Evolutionary conservation across 2,329 filamentous ascomycete genomes (phyloP).

Genomic region (Aspergillus cejpii): DNA sequence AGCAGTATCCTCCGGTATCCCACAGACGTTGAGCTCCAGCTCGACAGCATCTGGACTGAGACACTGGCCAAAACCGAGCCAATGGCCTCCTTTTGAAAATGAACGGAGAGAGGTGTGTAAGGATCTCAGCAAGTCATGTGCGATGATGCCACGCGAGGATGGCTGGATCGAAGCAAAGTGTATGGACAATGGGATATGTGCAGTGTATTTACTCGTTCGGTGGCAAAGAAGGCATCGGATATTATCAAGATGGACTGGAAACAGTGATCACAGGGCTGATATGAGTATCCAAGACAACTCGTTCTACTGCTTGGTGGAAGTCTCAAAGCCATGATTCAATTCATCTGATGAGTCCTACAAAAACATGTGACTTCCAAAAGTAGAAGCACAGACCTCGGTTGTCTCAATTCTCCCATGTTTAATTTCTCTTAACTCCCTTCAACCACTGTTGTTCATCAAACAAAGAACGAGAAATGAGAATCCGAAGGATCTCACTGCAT

Average conservation of each 20-base stretch:
- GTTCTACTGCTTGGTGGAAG: background rate
- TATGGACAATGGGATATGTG: no score
- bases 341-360: no score
- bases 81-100: conserved; percentile 30
- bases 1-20: conserved; percentile 42
- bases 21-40: conserved; percentile 39
- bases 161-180: conserved; percentile 30
- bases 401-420: background rate
- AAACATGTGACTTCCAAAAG: no score
- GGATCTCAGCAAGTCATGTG: conserved; percentile 24
- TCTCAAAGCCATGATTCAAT: background rate
- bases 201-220: no score
- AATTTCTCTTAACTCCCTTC: background rate
- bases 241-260: conserved; percentile 16
- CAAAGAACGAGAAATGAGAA: no score
- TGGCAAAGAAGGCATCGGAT: conserved; percentile 32
- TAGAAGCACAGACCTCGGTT: background rate
- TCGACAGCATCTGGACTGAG: conserved; percentile 30
- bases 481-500: background rate
- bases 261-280: background rate
- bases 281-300: background rate
- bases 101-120: no score
- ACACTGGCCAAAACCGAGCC: conserved; percentile 28
- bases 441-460: background rate
- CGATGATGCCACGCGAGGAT: conserved; percentile 27